Conservation (phyloP, 2,329 filamentous ascomycete species). For the Phoma sp. region DNA sequence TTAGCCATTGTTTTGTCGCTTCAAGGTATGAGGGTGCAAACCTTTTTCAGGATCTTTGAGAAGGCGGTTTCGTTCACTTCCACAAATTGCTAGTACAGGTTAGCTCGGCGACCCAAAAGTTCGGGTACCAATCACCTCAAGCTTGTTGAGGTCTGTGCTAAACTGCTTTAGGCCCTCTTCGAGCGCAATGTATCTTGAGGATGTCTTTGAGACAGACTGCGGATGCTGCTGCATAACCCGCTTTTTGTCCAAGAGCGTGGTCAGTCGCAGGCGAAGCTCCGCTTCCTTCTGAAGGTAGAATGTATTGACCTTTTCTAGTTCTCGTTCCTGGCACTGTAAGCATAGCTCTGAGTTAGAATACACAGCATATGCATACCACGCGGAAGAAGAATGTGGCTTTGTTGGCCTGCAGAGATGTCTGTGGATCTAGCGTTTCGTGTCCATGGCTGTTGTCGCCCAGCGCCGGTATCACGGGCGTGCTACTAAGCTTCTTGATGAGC, state of each 20-base stretch:
- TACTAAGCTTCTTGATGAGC: slow-evolving; percentile 98
- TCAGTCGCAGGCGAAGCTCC: slow-evolving; percentile 84
- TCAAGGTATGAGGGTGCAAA: slow-evolving; percentile 40
- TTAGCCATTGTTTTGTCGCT: slow-evolving; percentile 38
- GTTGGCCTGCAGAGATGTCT: slow-evolving; percentile 90
- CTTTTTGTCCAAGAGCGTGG: slow-evolving; percentile 94
- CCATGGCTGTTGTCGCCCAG: slow-evolving; percentile 65
- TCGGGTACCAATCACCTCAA: slow-evolving; percentile 62
- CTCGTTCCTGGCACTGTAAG: slow-evolving; percentile 73
- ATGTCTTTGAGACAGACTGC: slow-evolving; percentile 79
- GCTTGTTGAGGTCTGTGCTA: slow-evolving; percentile 93
- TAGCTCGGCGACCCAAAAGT: slow-evolving; percentile 26
- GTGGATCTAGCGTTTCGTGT: slow-evolving; percentile 69
- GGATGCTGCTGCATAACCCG: slow-evolving; percentile 81
- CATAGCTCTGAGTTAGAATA: not conserved
- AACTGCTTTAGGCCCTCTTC: slow-evolving; percentile 98
- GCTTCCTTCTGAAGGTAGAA: slow-evolving; percentile 98
- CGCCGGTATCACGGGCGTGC: slow-evolving; percentile 81
- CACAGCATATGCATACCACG: slow-evolving; percentile 65
- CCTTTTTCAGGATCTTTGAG: slow-evolving; percentile 98
- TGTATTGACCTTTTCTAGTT: slow-evolving; percentile 97
- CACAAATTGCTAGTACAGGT: slow-evolving; percentile 77
- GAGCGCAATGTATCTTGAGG: slow-evolving; percentile 90
- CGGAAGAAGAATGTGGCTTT: slow-evolving; percentile 99
- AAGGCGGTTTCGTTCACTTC: slow-evolving; percentile 98